Base-by-base conservation (phyloP, 345 rosid genomes). In the Tarenaya hassleriana region DNA sequence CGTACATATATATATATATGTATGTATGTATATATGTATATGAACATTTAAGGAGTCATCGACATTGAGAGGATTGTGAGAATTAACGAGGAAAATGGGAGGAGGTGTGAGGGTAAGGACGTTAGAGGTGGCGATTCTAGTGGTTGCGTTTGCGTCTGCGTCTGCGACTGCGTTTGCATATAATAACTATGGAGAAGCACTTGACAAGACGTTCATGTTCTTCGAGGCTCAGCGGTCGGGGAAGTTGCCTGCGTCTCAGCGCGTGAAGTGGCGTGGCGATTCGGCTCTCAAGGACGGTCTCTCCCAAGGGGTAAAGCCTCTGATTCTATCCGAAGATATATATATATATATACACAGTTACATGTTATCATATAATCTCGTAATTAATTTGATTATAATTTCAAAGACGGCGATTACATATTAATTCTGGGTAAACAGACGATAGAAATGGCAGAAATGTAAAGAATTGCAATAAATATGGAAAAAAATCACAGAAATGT, bases 201-300 rank as follows among this genome's bases (percentile, higher is more conserved):
- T 80, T 13, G 84, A 69, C 38, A 80, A 77, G 64, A 77, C 77
- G 46, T 74, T 77, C 48, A n/a, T 77, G 84, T 83, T 80, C 64
- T 74, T 75, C 16, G 87, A 83, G 69, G 84, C 87, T 16, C 82
- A 80, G 62, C 62, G 91, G 50, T 80, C 87, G 0, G 91, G 91
- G 34, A 75, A 66, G 38, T 67, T 83, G 4, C 82, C 76, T 6
- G 7, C 55, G 2, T 42, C 63, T 44, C 80, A 52, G 61, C 74
- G 79, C 20, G 84, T 77, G 55, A 72, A 74, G 40, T 83, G 91
- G 91, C 75, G 87, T 4, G 63, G 80, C 35, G 63, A 77, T 58
- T 83, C 91, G 1, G 87, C 69, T 35, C 82, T 83, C 33, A 68
- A 56, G 33, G 91, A 83, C 21, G 88, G 88, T 13, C 72, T 64